These are phyloP conservation scores for Tolypocladium tundrense DNA, from an alignment of 2,329 filamentous ascomycete genomes.

Conservation along the genomic window DNA sequence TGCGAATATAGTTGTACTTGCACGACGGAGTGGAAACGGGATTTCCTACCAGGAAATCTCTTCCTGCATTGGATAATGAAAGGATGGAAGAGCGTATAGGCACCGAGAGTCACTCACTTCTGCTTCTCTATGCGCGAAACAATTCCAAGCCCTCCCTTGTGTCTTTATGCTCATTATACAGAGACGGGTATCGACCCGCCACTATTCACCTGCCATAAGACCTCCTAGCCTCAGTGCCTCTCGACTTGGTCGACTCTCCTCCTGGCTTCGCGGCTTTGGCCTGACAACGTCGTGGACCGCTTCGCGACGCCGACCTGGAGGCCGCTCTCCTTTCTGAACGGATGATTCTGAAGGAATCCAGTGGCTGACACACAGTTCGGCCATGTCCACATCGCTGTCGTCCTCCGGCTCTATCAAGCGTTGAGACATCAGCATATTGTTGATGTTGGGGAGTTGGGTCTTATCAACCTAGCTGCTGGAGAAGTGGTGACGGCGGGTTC, in stretches of 20 bases:
- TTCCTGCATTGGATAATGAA: not conserved
- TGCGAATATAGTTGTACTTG: too few relatives aligned
- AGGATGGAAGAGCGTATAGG: not conserved
- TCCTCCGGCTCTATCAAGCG: not conserved
- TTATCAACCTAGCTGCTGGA: not conserved
- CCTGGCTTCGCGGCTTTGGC: not conserved
- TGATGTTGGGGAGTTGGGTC: not conserved
- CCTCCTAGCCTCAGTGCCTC: not conserved
- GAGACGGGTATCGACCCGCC: not conserved
- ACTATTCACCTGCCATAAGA: not conserved
- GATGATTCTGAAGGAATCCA: slow-evolving; percentile 13
- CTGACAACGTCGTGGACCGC: not conserved
- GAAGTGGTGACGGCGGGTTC: slow-evolving; percentile 1
- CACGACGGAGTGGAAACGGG: too few relatives aligned
- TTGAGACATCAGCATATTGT: not conserved
- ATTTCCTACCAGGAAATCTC: not conserved
- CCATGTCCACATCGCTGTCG: not conserved
- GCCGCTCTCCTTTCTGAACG: not conserved
- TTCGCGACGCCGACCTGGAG: not conserved
- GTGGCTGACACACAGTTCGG: not conserved
- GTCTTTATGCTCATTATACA: not conserved
- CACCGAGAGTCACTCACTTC: not conserved
- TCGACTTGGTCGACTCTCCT: not conserved
- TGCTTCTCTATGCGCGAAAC: not conserved
- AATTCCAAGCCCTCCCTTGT: not conserved